These are phyloP conservation scores for Tolypocladium endophyticum DNA, from an alignment of 2,329 filamentous ascomycete genomes.

Conservation along the genomic window DNA sequence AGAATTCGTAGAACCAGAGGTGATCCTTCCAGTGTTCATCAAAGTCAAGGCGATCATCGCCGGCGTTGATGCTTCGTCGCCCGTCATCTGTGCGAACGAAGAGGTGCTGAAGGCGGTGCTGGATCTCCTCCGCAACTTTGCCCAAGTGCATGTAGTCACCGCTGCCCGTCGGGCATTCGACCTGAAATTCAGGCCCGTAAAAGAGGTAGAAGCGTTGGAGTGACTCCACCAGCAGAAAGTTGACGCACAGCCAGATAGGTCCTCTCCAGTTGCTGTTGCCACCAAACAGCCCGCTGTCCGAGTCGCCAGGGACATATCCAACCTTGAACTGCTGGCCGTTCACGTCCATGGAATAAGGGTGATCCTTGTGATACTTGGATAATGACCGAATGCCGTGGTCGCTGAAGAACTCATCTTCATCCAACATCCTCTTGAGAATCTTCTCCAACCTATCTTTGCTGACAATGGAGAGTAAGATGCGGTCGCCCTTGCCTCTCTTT, in stretches of 20 bases:
- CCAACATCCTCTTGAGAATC: constrained; percentile 84
- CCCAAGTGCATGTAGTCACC: constrained; percentile 94
- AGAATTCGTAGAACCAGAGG: constrained; percentile 96
- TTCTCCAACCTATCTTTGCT: constrained; percentile 86
- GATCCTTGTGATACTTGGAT: constrained; percentile 80
- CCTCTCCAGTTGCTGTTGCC: constrained; percentile 98
- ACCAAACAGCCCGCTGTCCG: constrained; percentile 87
- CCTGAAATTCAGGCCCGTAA: constrained; percentile 78
- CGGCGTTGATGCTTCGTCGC: constrained; percentile 77
- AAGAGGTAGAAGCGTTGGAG: constrained; percentile 95
- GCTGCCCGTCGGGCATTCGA: constrained; percentile 89
- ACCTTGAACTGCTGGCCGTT: constrained; percentile 86
- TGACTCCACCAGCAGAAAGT: constrained; percentile 88
- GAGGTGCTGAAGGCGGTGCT: constrained; percentile 87
- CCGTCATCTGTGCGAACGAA: constrained; percentile 79
- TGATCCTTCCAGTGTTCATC: constrained; percentile 79
- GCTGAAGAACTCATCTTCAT: constrained; percentile 87
- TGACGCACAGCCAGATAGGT: constrained; percentile 92
- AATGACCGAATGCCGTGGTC: constrained; percentile 85
- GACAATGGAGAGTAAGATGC: constrained; percentile 79
- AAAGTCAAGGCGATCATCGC: constrained; percentile 78
- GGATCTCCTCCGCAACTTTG: constrained; percentile 87
- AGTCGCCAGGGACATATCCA: constrained; percentile 87
- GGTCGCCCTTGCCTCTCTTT: constrained; percentile 80
- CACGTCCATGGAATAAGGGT: constrained; percentile 92